Evolutionary conservation across 257 asterid genomes (phyloP).

Genomic region (Jacaranda mimosifolia): DNA sequence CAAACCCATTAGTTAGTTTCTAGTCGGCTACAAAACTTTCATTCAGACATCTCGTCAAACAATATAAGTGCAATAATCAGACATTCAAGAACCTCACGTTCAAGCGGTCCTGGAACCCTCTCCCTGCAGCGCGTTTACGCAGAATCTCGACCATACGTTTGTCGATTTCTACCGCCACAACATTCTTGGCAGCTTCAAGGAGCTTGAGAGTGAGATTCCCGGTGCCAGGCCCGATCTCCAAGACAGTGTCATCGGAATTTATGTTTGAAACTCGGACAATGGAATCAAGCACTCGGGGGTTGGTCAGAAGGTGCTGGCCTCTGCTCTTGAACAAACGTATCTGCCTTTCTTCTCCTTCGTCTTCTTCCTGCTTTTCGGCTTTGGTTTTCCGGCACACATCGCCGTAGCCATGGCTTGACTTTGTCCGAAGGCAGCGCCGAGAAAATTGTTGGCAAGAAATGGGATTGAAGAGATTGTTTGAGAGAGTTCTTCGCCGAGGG

Average conservation of each 20-base stretch:
- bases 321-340: slow-evolving; percentile 73
- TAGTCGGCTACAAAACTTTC: slow-evolving; percentile 24
- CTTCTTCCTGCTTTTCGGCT: slow-evolving; percentile 22
- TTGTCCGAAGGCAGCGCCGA: slow-evolving; percentile 49
- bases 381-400: slow-evolving; percentile 32
- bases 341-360: slow-evolving; percentile 37
- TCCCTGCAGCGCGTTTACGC: slow-evolving; percentile 62
- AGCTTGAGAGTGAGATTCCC: slow-evolving; percentile 94
- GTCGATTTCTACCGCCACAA: slow-evolving; percentile 83
- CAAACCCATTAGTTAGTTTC: not conserved
- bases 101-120: slow-evolving; percentile 60
- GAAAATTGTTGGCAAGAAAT: slow-evolving; percentile 9
- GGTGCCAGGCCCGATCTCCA: slow-evolving; percentile 98
- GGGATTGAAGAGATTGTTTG: slow-evolving; percentile 34
- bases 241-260: slow-evolving; percentile 73
- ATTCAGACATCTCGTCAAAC: slow-evolving; percentile 59
- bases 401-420: slow-evolving; percentile 53
- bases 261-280: slow-evolving; percentile 72
- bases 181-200: slow-evolving; percentile 73
- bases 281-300: slow-evolving; percentile 69
- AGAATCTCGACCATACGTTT: slow-evolving; percentile 82
- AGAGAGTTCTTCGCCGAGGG: slow-evolving; percentile 33
- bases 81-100: slow-evolving; percentile 53
- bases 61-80: not conserved
- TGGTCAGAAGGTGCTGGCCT: slow-evolving; percentile 93